These are phyloP conservation scores for Nicotiana paniculata DNA, from an alignment of 257 asterid species.

Conservation along the genomic window DNA sequence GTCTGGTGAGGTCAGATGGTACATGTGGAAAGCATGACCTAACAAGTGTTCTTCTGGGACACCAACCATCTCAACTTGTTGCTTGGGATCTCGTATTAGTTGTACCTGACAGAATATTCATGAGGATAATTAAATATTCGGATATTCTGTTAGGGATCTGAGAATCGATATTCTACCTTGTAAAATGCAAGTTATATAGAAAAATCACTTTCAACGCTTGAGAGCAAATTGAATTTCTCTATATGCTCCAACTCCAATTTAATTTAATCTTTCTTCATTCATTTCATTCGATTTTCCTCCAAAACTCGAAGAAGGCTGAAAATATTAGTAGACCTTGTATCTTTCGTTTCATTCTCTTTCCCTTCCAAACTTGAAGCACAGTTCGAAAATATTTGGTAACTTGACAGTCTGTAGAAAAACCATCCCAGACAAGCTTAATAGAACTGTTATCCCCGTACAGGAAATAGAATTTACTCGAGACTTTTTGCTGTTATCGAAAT, in stretches of 20 bases:
- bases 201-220: neutral
- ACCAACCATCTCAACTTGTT: slow-evolving; percentile 85
- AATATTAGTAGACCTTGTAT: neutral
- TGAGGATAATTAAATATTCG: neutral
- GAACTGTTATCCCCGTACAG: neutral
- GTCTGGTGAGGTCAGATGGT: slow-evolving; percentile 83
- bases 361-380: neutral
- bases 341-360: neutral
- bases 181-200: neutral
- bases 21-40: slow-evolving; percentile 96
- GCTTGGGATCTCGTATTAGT: slow-evolving; percentile 65
- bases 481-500: neutral
- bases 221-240: neutral
- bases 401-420: neutral
- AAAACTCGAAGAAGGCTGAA: neutral
- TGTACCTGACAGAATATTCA: slow-evolving; percentile 43
- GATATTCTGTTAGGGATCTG: neutral
- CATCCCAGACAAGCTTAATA: neutral
- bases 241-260: neutral
- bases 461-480: neutral
- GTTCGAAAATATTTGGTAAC: neutral
- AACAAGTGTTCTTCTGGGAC: slow-evolving; percentile 80
- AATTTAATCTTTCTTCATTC: neutral
- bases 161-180: neutral
- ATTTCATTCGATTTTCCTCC: neutral